A percentile compares a stretch with the other conserved stretches of the same genome.
Evolutionary conservation across 2,329 filamentous ascomycete species (phyloP).

Genomic region (Ascochyta fabae): DNA sequence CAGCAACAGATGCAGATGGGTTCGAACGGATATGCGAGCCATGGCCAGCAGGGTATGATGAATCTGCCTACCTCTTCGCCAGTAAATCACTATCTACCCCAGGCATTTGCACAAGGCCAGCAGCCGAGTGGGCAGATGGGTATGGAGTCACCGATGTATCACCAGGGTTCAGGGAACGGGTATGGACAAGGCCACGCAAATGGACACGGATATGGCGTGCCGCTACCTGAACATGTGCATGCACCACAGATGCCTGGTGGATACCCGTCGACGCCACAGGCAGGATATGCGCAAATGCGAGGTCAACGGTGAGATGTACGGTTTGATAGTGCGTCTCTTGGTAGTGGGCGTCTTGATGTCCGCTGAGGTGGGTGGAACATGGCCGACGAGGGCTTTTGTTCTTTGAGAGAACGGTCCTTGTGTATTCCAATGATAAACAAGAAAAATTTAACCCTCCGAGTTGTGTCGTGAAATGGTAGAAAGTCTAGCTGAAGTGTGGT

Average conservation of each 20-base stretch:
- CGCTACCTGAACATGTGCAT: not conserved
- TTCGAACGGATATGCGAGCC: not conserved
- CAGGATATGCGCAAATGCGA: not conserved
- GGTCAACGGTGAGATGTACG: not conserved
- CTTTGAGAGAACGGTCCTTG: not conserved
- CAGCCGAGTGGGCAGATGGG: not conserved
- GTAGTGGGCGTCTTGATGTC: not conserved
- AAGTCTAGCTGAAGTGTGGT: not conserved
- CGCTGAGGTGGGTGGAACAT: not conserved
- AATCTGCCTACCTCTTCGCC: not conserved
- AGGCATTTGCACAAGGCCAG: not conserved
- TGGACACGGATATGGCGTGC: not conserved
- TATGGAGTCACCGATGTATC: not conserved
- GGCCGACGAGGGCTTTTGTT: not conserved
- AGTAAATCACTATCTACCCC: not conserved
- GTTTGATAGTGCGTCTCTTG: not conserved
- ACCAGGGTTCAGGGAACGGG: not conserved
- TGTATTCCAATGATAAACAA: not conserved
- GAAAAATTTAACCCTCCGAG: not conserved
- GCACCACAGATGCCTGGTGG: slow-evolving; percentile 4
- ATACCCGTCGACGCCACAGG: not conserved
- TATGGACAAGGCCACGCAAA: not conserved
- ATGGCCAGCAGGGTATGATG: slow-evolving; percentile 15
- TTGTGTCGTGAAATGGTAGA: not conserved
- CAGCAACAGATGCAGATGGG: slow-evolving; percentile 4